Conservation (phyloP, 805 yeast genomes). For the Starmerella apis region DNA sequence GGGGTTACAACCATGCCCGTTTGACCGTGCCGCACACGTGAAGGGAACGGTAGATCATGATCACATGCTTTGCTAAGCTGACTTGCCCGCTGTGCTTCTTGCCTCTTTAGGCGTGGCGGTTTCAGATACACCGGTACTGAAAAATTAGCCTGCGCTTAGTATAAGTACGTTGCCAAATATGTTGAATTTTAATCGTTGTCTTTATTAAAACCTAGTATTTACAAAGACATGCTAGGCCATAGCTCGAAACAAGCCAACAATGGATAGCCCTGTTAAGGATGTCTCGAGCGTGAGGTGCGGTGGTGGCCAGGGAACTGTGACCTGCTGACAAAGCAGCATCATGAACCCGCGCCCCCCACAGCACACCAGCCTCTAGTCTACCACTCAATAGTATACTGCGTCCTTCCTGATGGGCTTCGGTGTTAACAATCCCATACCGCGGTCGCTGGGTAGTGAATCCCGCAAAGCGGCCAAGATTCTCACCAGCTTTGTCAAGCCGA, state of each 20-base stretch:
- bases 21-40: constrained; percentile 1
- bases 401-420: constrained; percentile 33
- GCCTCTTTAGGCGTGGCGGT: no score
- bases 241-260: no score
- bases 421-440: constrained; percentile 88
- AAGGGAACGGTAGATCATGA: not conserved
- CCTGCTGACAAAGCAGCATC: constrained; percentile 3
- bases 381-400: not conserved
- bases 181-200: no score
- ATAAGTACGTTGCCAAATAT: no score
- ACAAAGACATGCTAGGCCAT: no score
- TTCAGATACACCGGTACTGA: no score
- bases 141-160: no score
- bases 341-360: constrained; percentile 8
- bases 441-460: constrained; percentile 76
- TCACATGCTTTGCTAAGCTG: not conserved
- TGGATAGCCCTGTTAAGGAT: no score
- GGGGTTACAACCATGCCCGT: no score
- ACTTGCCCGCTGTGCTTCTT: not conserved
- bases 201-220: no score
- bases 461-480: constrained; percentile 90
- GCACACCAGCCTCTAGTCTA: not conserved
- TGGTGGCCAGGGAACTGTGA: not conserved
- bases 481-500: constrained; percentile 85
- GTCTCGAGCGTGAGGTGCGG: no score